These are phyloP conservation scores for Roridomyces roridus DNA, from an alignment of 768 basidiomycete genomes.

Conservation along the genomic window DNA sequence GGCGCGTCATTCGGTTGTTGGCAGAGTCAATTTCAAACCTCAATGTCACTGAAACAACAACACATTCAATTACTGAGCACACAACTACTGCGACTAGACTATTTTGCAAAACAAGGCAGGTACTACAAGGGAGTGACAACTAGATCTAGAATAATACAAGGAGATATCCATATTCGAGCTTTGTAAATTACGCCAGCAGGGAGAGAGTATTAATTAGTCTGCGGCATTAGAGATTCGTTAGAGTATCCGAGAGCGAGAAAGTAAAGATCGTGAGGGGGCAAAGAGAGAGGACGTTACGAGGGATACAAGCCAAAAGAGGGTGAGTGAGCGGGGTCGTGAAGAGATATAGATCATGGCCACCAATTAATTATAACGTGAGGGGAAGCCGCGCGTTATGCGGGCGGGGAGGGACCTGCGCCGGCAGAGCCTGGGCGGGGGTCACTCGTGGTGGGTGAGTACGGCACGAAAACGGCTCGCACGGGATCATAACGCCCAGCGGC, in stretches of 20 bases:
- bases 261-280: constrained; percentile 16
- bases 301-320: constrained; percentile 18
- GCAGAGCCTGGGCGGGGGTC: constrained; percentile 28
- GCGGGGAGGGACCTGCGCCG: constrained; percentile 4
- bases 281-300: constrained; percentile 20
- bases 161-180: not conserved
- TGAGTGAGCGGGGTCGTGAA: constrained; percentile 21
- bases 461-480: constrained; percentile 52
- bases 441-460: constrained; percentile 34
- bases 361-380: constrained; percentile 10
- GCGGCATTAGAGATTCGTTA: constrained; percentile 2
- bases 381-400: constrained; percentile 3
- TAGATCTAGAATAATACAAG: constrained; percentile 16
- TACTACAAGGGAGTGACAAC: constrained; percentile 5
- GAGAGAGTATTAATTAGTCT: not conserved
- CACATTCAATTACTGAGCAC: constrained; percentile 7
- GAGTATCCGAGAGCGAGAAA: not conserved
- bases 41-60: constrained; percentile 15
- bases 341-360: constrained; percentile 8
- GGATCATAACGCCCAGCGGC: constrained; percentile 57
- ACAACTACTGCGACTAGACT: constrained; percentile 13
- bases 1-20: no score
- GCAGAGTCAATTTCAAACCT: not conserved
- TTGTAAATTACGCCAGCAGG: constrained; percentile 6
- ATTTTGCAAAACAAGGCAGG: constrained; percentile 8